Evolutionary conservation across 208 protist genomes (phyloP).

Genomic region (Wallacemonas sp.): DNA sequence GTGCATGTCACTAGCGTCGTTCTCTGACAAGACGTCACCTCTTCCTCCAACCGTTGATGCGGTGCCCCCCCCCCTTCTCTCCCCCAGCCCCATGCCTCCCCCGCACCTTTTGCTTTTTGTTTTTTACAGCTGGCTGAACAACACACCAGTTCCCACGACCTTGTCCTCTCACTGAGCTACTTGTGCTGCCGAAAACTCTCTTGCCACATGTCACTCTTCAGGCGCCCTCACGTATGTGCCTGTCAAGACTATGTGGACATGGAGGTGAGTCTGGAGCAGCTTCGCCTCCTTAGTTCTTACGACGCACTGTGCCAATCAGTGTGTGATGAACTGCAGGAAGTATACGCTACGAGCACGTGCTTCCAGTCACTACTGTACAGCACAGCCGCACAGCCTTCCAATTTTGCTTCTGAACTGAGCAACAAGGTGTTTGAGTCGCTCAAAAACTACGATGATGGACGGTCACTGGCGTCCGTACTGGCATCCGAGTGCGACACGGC

Average conservation of each 20-base stretch:
- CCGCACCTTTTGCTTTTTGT: conserved; percentile 13
- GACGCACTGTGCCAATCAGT: conserved; percentile 33
- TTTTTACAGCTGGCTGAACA: neutral
- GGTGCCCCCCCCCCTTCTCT: too few species aligned
- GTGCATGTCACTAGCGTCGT: too few species aligned
- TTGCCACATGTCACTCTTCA: conserved; percentile 42
- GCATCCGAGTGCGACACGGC: conserved; percentile 2
- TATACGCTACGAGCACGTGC: conserved; percentile 30
- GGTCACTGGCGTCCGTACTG: conserved; percentile 3
- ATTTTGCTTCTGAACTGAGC: conserved; percentile 42
- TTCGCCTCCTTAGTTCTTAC: conserved; percentile 44
- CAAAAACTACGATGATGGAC: conserved; percentile 32
- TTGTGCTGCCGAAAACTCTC: too few species aligned
- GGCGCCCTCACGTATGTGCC: conserved; percentile 48
- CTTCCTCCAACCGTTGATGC: too few species aligned
- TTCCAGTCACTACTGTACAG: conserved; percentile 43
- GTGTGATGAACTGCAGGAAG: conserved; percentile 30
- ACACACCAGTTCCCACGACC: too few species aligned
- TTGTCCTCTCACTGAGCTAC: too few species aligned
- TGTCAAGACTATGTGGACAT: conserved; percentile 46
- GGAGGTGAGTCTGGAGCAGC: conserved; percentile 30
- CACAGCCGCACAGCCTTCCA: conserved; percentile 17
- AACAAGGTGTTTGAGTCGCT: conserved; percentile 39
- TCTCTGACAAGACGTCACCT: neutral
- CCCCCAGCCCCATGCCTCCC: too few species aligned